Percentiles rank a stretch among this genome's conserved stretches.
Evolutionary conservation across 1,139 yeast genomes (phyloP).

Genomic region (Lipomyces yarrowii): DNA sequence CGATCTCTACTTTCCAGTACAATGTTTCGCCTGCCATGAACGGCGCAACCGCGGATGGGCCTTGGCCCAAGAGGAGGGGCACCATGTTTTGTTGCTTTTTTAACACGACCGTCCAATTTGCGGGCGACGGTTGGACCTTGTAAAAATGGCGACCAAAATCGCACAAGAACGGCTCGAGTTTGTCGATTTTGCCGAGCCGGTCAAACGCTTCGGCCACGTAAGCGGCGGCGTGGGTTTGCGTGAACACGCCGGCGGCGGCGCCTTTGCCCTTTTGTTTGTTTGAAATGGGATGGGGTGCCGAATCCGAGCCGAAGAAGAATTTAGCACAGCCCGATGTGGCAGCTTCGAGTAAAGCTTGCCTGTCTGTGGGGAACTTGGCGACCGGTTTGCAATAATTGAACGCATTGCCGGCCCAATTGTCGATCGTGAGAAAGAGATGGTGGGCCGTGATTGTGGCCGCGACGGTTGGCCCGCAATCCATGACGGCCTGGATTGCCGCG

Average conservation of each 20-base stretch:
- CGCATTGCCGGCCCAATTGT: slow-evolving; percentile 96
- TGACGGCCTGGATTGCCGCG: slow-evolving; percentile 79
- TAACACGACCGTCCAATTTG: slow-evolving; percentile 56
- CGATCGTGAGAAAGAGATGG: slow-evolving; percentile 84
- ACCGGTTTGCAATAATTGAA: slow-evolving; percentile 96
- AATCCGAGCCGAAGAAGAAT: slow-evolving; percentile 95
- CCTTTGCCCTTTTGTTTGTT: slow-evolving; percentile 76
- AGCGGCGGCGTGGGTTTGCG: slow-evolving; percentile 80
- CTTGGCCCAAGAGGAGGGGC: slow-evolving; percentile 58
- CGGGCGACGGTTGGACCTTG: slow-evolving; percentile 45
- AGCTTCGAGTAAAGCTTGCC: slow-evolving; percentile 76
- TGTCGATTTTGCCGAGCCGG: slow-evolving; percentile 59
- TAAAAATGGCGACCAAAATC: slow-evolving; percentile 75
- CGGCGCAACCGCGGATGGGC: slow-evolving; percentile 71
- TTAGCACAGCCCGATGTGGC: slow-evolving; percentile 91
- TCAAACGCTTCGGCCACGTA: slow-evolving; percentile 90
- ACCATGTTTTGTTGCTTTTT: slow-evolving; percentile 55
- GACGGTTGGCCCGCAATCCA: slow-evolving; percentile 69
- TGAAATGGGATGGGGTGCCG: slow-evolving; percentile 91
- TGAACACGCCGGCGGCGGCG: slow-evolving; percentile 96
- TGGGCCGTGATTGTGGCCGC: slow-evolving; percentile 97
- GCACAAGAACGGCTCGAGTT: slow-evolving; percentile 72
- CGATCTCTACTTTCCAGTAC: slow-evolving; percentile 57
- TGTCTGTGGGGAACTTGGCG: slow-evolving; percentile 87
- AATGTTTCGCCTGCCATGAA: slow-evolving; percentile 81